Percentiles rank a stretch among this genome's conserved stretches.
phyloP scores from a whole-genome alignment of 306 rosid genomes.

The Lathyrus oleraceus region DNA sequence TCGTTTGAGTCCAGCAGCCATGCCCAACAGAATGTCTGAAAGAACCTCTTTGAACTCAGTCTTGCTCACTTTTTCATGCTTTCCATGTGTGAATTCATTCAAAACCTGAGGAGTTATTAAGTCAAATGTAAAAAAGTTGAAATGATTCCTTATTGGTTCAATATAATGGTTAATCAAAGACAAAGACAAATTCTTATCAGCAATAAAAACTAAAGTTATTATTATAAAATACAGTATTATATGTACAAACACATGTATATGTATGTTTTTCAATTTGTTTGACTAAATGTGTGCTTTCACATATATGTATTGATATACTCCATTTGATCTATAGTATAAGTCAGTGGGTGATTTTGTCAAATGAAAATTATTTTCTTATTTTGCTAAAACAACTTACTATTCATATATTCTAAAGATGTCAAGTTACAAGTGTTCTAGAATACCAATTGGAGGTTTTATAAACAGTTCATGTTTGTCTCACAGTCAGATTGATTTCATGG shows the following conservation, averaged over 20 bases:
- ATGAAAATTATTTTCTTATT: neutral
- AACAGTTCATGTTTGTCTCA: too few species aligned
- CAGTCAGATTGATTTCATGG: too few species aligned
- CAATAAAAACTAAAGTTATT: neutral
- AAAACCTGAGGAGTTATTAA: slow-evolving; percentile 53
- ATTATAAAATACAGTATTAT: neutral
- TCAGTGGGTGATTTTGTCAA: neutral
- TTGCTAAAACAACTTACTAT: neutral
- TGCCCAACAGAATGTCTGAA: slow-evolving; percentile 85
- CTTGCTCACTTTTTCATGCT: slow-evolving; percentile 82
- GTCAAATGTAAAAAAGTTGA: slow-evolving; percentile 1
- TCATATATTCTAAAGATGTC: too few species aligned
- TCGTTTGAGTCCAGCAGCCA: slow-evolving; percentile 98
- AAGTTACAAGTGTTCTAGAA: too few species aligned
- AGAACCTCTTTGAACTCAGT: slow-evolving; percentile 89
- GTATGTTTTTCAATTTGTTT: neutral
- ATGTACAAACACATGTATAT: neutral
- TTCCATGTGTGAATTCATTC: slow-evolving; percentile 93
- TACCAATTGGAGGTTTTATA: too few species aligned
- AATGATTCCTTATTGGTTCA: slow-evolving; percentile 18
- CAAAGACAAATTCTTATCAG: neutral
- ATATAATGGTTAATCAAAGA: slow-evolving; percentile 13
- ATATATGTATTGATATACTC: neutral
- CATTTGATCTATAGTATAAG: neutral
- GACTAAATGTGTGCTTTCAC: neutral